phyloP scores from a whole-genome alignment of 257 asterid species.

The Gynochthodes officinalis region DNA sequence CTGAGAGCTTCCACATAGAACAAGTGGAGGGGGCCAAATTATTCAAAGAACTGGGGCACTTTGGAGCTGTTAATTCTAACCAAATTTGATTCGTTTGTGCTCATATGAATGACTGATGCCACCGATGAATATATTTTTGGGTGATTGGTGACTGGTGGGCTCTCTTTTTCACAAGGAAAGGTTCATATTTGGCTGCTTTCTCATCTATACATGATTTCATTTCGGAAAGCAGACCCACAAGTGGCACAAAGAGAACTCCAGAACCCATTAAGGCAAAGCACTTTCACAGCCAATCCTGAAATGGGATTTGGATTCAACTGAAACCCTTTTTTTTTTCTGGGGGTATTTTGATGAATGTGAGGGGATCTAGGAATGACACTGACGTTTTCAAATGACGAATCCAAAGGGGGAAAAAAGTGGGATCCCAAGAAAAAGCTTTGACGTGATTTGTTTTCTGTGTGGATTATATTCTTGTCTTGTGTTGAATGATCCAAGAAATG shows the following conservation, averaged over 20 bases:
- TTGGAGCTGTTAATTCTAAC: slow-evolving; percentile 4
- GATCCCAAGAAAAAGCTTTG: slow-evolving; percentile 16
- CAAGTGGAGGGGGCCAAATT: neutral
- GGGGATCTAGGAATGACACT: no score
- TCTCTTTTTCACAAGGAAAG: neutral
- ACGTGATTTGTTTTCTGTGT: neutral
- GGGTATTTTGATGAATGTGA: no score
- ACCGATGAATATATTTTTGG: neutral
- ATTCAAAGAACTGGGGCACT: slow-evolving; percentile 14
- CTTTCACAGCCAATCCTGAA: no score
- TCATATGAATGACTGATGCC: neutral
- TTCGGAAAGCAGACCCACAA: slow-evolving; percentile 13
- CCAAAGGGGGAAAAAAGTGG: neutral
- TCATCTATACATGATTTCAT: no score
- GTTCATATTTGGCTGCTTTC: slow-evolving; percentile 3
- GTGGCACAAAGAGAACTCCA: slow-evolving; percentile 2
- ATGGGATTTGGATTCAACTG: no score
- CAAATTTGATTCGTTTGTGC: neutral
- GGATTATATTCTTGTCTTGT: neutral
- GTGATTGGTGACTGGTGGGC: slow-evolving; percentile 6
- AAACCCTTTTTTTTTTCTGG: no score
- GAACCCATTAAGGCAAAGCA: no score
- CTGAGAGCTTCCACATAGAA: slow-evolving; percentile 4
- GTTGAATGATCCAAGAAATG: slow-evolving; percentile 15
- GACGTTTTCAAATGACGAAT: neutral